These are phyloP conservation scores for Zygoascus ofunaensis DNA, from an alignment of 805 yeast species.

Conservation along the genomic window DNA sequence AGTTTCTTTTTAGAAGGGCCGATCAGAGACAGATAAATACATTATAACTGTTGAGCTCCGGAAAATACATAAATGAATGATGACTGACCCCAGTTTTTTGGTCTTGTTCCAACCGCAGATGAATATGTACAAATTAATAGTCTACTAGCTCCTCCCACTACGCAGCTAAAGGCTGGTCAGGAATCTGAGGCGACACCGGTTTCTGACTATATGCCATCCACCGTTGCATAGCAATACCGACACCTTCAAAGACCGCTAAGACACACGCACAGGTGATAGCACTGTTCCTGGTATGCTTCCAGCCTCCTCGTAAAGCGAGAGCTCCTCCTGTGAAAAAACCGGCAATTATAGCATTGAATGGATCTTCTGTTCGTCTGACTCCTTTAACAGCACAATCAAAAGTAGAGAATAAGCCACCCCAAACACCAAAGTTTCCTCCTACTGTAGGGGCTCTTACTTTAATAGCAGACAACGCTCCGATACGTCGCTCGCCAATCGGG, in stretches of 20 bases:
- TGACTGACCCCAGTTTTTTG: no score
- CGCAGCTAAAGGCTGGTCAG: constrained; percentile 23
- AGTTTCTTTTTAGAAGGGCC: no score
- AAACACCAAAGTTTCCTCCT: constrained; percentile 98
- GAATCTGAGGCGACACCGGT: constrained; percentile 36
- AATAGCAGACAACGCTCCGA: constrained; percentile 82
- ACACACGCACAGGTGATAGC: constrained; percentile 97
- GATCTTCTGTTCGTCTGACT: constrained; percentile 94
- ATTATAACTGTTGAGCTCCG: no score
- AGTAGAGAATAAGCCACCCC: constrained; percentile 98
- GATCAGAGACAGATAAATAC: no score
- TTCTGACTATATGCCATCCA: constrained; percentile 75
- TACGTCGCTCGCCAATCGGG: constrained; percentile 86
- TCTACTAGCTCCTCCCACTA: no score
- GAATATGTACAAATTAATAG: no score
- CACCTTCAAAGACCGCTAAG: constrained; percentile 96
- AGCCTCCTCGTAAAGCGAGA: constrained; percentile 96
- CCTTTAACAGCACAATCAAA: constrained; percentile 95
- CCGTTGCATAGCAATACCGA: constrained; percentile 91
- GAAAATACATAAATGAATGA: no score
- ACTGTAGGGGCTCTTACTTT: constrained; percentile 96
- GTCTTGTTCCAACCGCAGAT: no score
- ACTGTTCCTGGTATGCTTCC: constrained; percentile 91
- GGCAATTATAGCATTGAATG: constrained; percentile 96
- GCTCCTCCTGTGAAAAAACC: constrained; percentile 98